Percentiles rank a stretch among this genome's conserved stretches.
Evolutionary conservation across 179 eudicot species (phyloP).

Genomic region (Drosera spatulata): DNA sequence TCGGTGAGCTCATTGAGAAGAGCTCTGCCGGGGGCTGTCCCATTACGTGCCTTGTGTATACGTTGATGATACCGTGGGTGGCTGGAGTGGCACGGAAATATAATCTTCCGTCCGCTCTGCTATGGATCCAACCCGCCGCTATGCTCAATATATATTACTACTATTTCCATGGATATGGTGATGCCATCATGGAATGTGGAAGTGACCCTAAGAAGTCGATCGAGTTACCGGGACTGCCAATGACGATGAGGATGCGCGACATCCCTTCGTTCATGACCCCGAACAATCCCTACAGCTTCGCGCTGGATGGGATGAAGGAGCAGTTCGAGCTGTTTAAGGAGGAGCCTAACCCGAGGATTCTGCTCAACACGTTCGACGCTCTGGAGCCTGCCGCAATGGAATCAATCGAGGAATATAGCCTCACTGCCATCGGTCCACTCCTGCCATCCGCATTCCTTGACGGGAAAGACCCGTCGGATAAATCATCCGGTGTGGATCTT

Average conservation of each 20-base stretch:
- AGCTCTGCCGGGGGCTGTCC: slow-evolving; percentile 13
- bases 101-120: slow-evolving; percentile 32
- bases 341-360: slow-evolving; percentile 25
- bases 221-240: slow-evolving; percentile 48
- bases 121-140: slow-evolving; percentile 62
- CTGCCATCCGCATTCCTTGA: slow-evolving; percentile 16
- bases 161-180: slow-evolving; percentile 35
- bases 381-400: slow-evolving; percentile 33
- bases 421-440: slow-evolving; percentile 34
- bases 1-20: slow-evolving; percentile 11
- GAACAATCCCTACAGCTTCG: slow-evolving; percentile 17
- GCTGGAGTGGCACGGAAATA: slow-evolving; percentile 32
- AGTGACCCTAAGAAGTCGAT: slow-evolving; percentile 24
- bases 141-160: slow-evolving; percentile 35
- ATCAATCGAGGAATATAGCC: slow-evolving; percentile 11
- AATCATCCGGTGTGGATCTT: slow-evolving; percentile 9
- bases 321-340: slow-evolving; percentile 27
- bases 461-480: slow-evolving; percentile 12
- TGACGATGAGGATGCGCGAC: slow-evolving; percentile 20
- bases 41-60: slow-evolving; percentile 37
- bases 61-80: slow-evolving; percentile 45
- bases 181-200: slow-evolving; percentile 10
- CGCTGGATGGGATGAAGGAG: slow-evolving; percentile 19
- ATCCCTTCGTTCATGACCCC: slow-evolving; percentile 46
- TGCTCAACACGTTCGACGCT: slow-evolving; percentile 45